phyloP scores from a whole-genome alignment of 192 early-diverging fungal genomes.

The Obelidium mucronatum region DNA sequence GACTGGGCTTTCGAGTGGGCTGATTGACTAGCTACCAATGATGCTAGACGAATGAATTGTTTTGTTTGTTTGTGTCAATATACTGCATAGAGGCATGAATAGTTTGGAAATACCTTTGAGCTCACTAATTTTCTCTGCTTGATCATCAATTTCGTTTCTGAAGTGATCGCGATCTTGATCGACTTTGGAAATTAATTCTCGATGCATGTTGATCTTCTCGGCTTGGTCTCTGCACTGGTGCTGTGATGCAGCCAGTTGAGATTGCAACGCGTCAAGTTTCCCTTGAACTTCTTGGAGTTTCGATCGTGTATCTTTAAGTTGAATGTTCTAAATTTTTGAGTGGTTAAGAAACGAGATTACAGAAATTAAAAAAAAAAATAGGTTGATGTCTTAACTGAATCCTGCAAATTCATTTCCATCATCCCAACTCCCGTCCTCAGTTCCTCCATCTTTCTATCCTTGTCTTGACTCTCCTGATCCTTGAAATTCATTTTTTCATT shows the following conservation, averaged over 20 bases:
- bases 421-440: constrained; percentile 10
- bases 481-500: constrained; percentile 19
- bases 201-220: constrained; percentile 40
- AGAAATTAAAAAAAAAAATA: not conserved
- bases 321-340: constrained; percentile 1
- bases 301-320: constrained; percentile 39
- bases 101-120: constrained; percentile 38
- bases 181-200: constrained; percentile 41
- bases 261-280: constrained; percentile 1
- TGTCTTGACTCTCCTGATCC: constrained; percentile 26
- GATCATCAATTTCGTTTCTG: constrained; percentile 45
- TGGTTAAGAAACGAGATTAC: not conserved
- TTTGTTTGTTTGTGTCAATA: no score
- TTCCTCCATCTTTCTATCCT: constrained; percentile 23
- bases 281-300: constrained; percentile 35
- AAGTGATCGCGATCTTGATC: constrained; percentile 52
- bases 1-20: constrained; percentile 29
- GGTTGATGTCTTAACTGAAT: constrained; percentile 24
- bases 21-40: constrained; percentile 15
- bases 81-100: no score
- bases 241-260: constrained; percentile 25
- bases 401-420: constrained; percentile 34
- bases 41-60: no score
- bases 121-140: constrained; percentile 44
- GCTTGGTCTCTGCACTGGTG: not conserved